A percentile compares a stretch with the other conserved stretches of the same genome.
phyloP scores from a whole-genome alignment of 106 monocot species.

The Dendrobium nobile region DNA sequence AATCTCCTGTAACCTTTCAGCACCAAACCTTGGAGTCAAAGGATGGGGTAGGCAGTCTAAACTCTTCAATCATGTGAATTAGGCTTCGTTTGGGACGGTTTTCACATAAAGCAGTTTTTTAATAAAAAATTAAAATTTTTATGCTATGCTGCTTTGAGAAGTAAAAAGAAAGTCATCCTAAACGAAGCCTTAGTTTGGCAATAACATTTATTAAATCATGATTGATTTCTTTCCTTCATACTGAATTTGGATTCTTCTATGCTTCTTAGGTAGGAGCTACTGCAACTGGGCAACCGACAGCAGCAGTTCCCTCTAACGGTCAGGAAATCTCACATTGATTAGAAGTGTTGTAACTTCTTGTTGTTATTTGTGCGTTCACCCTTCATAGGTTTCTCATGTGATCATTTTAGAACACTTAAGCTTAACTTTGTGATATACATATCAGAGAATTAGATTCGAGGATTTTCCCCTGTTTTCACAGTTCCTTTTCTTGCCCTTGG shows the following conservation, averaged over 20 bases:
- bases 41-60: not conserved
- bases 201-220: not conserved
- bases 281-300: not conserved
- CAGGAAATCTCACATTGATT: not conserved
- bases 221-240: not conserved
- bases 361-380: not conserved
- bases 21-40: not conserved
- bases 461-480: not conserved
- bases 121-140: too few species aligned
- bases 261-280: not conserved
- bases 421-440: not conserved
- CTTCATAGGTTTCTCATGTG: not conserved
- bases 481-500: not conserved
- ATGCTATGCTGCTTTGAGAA: too few species aligned
- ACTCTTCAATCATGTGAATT: not conserved
- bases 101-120: too few species aligned
- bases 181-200: not conserved
- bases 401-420: not conserved
- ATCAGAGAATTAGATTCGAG: not conserved
- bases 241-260: not conserved
- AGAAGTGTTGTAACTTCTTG: not conserved
- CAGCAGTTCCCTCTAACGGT: constrained; percentile 4
- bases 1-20: not conserved
- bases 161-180: too few species aligned
- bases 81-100: too few species aligned